Evolutionary conservation across 2,329 filamentous ascomycete genomes (phyloP).

Genomic region (Fulvia fulva): DNA sequence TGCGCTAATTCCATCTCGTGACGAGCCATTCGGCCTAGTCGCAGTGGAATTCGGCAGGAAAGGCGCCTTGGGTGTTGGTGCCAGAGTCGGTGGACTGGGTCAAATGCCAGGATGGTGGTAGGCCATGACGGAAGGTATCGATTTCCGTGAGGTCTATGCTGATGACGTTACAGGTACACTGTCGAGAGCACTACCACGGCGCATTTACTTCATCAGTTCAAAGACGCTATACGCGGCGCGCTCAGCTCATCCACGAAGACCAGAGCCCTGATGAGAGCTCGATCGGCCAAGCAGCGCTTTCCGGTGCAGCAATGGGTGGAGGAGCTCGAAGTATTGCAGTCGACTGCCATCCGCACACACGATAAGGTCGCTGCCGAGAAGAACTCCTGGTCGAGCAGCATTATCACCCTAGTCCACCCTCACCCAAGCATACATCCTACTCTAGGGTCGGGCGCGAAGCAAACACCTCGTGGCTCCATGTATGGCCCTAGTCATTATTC

Average conservation of each 20-base stretch:
- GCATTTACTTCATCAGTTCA: conserved; percentile 62
- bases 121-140: not conserved
- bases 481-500: conserved; percentile 6
- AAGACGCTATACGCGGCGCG: conserved; percentile 56
- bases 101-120: conserved; percentile 69
- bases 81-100: conserved; percentile 60
- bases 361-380: conserved; percentile 36
- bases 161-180: conserved; percentile 57
- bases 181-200: conserved; percentile 60
- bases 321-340: conserved; percentile 58
- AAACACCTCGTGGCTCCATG: conserved; percentile 4
- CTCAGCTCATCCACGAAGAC: conserved; percentile 52
- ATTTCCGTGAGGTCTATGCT: not conserved
- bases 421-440: conserved; percentile 14
- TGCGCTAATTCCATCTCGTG: conserved; percentile 62
- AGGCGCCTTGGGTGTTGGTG: conserved; percentile 61
- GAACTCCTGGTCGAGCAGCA: conserved; percentile 10
- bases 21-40: conserved; percentile 64
- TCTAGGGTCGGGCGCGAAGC: conserved; percentile 7
- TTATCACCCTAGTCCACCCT: conserved; percentile 12
- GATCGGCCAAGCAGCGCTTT: conserved; percentile 62
- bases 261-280: conserved; percentile 59
- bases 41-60: conserved; percentile 65
- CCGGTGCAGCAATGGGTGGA: conserved; percentile 63
- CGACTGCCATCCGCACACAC: conserved; percentile 54